phyloP scores from a whole-genome alignment of 768 basidiomycete species.

The Pleurotus citrinopileatus region DNA sequence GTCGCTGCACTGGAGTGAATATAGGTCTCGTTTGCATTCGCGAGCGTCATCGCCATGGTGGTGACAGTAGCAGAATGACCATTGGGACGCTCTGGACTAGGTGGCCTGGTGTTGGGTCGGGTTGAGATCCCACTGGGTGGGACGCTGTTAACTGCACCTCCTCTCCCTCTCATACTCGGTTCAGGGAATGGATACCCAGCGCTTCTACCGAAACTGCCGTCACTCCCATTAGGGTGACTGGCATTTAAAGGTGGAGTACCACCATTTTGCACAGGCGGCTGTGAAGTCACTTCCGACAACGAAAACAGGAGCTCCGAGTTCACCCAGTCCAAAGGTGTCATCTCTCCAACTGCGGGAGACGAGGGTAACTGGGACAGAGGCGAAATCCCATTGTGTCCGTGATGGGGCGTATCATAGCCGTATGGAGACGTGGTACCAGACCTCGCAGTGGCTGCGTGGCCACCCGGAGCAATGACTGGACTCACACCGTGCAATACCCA shows the following conservation, averaged over 20 bases:
- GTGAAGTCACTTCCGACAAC: slow-evolving; percentile 33
- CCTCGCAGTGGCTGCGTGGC: slow-evolving; percentile 17
- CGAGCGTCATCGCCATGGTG: slow-evolving; percentile 8
- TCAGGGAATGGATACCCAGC: slow-evolving; percentile 5
- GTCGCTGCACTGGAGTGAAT: slow-evolving; percentile 49
- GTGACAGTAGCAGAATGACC: slow-evolving; percentile 9
- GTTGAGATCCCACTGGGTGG: slow-evolving; percentile 19
- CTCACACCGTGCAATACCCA: slow-evolving; percentile 47
- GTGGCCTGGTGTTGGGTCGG: slow-evolving; percentile 29
- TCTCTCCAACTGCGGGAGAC: slow-evolving; percentile 39
- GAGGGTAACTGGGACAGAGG: slow-evolving; percentile 42
- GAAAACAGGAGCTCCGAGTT: slow-evolving; percentile 82
- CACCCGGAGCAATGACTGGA: slow-evolving; percentile 27
- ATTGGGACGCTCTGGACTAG: slow-evolving; percentile 52
- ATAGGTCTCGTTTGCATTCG: slow-evolving; percentile 41
- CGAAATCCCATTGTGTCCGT: neutral
- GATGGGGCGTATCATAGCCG: slow-evolving; percentile 30
- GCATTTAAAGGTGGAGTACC: slow-evolving; percentile 14
- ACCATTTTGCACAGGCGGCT: slow-evolving; percentile 27
- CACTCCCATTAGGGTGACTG: slow-evolving; percentile 15
- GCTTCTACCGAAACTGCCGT: neutral
- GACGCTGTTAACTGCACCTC: slow-evolving; percentile 12
- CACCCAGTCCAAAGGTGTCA: slow-evolving; percentile 68
- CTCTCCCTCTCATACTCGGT: neutral
- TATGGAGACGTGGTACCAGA: slow-evolving; percentile 40